Conservation (phyloP, 176 grass and related monocot genomes). For the Guadua angustifolia region DNA sequence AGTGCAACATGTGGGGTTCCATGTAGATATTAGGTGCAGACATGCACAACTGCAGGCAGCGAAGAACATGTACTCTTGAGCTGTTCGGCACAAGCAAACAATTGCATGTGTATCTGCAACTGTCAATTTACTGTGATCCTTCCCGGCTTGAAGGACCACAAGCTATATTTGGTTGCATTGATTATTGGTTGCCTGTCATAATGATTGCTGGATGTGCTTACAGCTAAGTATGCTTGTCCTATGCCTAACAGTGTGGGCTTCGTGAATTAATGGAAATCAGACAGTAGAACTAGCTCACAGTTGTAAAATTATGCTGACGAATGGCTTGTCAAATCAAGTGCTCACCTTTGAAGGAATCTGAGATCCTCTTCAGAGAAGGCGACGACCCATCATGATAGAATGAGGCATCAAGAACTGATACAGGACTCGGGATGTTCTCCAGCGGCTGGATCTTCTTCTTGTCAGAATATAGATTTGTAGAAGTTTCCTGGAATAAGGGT, state of each 20-base stretch:
- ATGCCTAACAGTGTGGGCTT: constrained; percentile 39
- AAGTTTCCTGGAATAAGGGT: constrained; percentile 41
- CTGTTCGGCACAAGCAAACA: constrained; percentile 46
- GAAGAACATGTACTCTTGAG: constrained; percentile 28
- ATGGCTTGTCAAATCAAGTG: constrained; percentile 9
- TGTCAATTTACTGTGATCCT: constrained; percentile 44
- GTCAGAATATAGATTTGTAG: background rate
- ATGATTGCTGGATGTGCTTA: constrained; percentile 29
- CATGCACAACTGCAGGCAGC: constrained; percentile 39
- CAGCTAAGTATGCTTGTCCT: constrained; percentile 57
- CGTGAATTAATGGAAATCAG: constrained; percentile 35
- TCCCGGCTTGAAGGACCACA: constrained; percentile 34
- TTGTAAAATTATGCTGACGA: background rate
- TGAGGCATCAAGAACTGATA: constrained; percentile 62
- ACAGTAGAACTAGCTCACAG: background rate
- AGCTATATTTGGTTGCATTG: constrained; percentile 50
- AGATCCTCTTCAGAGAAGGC: constrained; percentile 47
- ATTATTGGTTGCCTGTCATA: constrained; percentile 47
- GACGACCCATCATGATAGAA: constrained; percentile 50
- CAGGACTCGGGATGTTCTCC: constrained; percentile 51
- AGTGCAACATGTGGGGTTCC: constrained; percentile 28
- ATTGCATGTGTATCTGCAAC: constrained; percentile 36
- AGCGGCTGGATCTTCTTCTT: constrained; percentile 37
- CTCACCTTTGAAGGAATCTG: constrained; percentile 70
- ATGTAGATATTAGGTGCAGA: constrained; percentile 50